Conservation (phyloP, 805 yeast species). For the Metschnikowia cerradonensis region DNA sequence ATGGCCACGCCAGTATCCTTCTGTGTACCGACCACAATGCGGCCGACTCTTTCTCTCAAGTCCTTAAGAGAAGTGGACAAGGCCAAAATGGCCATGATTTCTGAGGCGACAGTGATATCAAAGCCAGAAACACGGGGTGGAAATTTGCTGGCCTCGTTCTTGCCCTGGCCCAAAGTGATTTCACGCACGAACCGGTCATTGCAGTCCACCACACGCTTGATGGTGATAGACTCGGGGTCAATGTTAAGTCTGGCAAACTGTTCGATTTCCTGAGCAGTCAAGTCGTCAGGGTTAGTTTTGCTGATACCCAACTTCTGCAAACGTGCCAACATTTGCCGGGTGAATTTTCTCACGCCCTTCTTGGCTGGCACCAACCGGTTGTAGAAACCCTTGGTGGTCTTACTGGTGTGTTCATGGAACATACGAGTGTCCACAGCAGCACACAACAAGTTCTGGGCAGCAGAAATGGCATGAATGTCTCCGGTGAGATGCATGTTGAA, state of each 20-base stretch:
- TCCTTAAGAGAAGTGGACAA: constrained; percentile 73
- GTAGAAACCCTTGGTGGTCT: constrained; percentile 70
- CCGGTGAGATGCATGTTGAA: constrained; percentile 97
- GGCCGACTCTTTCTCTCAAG: constrained; percentile 83
- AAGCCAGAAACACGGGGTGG: constrained; percentile 83
- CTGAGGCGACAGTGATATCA: constrained; percentile 95
- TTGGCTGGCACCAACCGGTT: constrained; percentile 82
- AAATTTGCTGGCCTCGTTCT: constrained; percentile 78
- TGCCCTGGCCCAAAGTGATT: constrained; percentile 85
- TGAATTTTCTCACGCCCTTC: constrained; percentile 74
- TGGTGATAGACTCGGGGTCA: constrained; percentile 84
- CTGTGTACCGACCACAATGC: constrained; percentile 83
- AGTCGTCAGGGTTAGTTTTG: constrained; percentile 74
- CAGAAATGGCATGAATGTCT: constrained; percentile 93
- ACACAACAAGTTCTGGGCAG: constrained; percentile 89
- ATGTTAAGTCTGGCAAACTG: constrained; percentile 81
- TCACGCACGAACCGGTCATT: constrained; percentile 90
- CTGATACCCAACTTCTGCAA: constrained; percentile 75
- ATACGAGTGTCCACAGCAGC: constrained; percentile 97
- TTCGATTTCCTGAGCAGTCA: constrained; percentile 71
- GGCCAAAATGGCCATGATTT: constrained; percentile 94
- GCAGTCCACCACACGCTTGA: constrained; percentile 91
- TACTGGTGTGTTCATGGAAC: constrained; percentile 90
- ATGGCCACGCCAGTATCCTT: constrained; percentile 67
- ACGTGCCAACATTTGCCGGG: constrained; percentile 74